phyloP scores from a whole-genome alignment of 1,284 basidiomycete genomes.

The Kwoniella shivajii region DNA sequence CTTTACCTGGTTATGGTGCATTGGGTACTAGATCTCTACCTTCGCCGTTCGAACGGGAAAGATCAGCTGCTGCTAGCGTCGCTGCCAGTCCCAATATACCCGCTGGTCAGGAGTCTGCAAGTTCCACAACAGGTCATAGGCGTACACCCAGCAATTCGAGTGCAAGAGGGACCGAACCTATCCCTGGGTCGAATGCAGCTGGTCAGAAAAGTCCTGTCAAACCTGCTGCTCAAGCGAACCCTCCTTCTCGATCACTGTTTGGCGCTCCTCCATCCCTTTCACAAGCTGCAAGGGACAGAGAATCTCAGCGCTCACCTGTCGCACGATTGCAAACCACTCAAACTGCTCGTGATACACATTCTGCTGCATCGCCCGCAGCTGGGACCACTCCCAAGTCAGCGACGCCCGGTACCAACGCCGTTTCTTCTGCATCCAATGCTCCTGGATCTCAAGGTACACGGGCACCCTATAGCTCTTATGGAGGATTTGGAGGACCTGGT shows the following conservation, averaged over 20 bases:
- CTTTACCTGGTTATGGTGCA: conserved; percentile 16
- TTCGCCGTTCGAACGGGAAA: conserved; percentile 26
- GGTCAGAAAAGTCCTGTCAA: conserved; percentile 20
- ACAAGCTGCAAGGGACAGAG: conserved; percentile 6
- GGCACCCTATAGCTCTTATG: conserved; percentile 9
- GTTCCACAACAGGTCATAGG: conserved; percentile 6
- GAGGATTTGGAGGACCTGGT: conserved; percentile 4
- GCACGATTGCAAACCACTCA: conserved; percentile 11
- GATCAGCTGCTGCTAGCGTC: conserved; percentile 8
- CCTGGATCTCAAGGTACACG: conserved; percentile 4
- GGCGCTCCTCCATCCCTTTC: conserved; percentile 9
- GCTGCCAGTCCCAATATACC: conserved; percentile 9
- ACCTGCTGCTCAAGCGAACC: conserved; percentile 4
- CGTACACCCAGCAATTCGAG: conserved; percentile 16
- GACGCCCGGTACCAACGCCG: background rate
- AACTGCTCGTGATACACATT: conserved; percentile 13
- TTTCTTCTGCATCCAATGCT: background rate
- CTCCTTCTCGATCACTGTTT: conserved; percentile 12
- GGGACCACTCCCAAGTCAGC: conserved; percentile 6
- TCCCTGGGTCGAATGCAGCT: background rate
- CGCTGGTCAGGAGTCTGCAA: conserved; percentile 4
- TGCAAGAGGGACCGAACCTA: conserved; percentile 12
- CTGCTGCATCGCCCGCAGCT: conserved; percentile 8
- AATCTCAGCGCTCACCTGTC: conserved; percentile 14
- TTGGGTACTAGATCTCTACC: conserved; percentile 24